Percentiles rank a stretch among this genome's conserved stretches.
phyloP scores from a whole-genome alignment of 1,284 basidiomycete genomes.

The Marasmius oreades region DNA sequence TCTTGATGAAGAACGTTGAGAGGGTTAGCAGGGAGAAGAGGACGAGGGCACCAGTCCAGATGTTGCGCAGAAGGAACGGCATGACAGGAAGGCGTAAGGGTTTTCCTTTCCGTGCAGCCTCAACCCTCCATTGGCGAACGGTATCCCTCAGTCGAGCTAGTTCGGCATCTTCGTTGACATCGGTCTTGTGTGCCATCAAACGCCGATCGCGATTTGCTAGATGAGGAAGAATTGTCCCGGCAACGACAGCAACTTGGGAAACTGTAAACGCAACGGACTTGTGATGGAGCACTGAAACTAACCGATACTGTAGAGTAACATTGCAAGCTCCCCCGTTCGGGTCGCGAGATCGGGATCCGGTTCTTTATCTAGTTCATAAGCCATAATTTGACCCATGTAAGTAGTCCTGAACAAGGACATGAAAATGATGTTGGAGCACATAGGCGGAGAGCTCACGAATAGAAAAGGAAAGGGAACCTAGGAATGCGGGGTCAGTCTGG shows the following conservation, averaged over 20 bases:
- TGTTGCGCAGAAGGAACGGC: constrained; percentile 87
- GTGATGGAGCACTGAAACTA: constrained; percentile 19
- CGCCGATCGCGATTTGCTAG: constrained; percentile 77
- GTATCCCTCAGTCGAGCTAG: constrained; percentile 60
- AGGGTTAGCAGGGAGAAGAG: constrained; percentile 77
- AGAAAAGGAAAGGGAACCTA: constrained; percentile 95
- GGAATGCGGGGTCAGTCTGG: constrained; percentile 5
- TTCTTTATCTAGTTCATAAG: constrained; percentile 64
- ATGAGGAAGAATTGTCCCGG: constrained; percentile 81
- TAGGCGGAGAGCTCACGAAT: constrained; percentile 51
- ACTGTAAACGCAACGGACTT: neutral
- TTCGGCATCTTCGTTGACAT: constrained; percentile 73
- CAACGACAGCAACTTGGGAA: constrained; percentile 73
- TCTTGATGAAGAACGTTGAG: constrained; percentile 80
- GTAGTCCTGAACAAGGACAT: constrained; percentile 58
- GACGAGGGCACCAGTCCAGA: constrained; percentile 85
- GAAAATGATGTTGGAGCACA: neutral
- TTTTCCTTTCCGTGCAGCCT: constrained; percentile 70
- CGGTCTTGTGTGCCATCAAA: constrained; percentile 66
- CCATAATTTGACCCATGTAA: constrained; percentile 90
- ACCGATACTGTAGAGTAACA: constrained; percentile 90
- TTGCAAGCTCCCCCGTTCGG: constrained; percentile 82
- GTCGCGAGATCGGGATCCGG: constrained; percentile 82
- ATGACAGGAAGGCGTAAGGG: constrained; percentile 76
- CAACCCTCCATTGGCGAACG: constrained; percentile 80